Evolutionary conservation across 257 asterid species (phyloP).

Genomic region (Solanum chmielewskii): DNA sequence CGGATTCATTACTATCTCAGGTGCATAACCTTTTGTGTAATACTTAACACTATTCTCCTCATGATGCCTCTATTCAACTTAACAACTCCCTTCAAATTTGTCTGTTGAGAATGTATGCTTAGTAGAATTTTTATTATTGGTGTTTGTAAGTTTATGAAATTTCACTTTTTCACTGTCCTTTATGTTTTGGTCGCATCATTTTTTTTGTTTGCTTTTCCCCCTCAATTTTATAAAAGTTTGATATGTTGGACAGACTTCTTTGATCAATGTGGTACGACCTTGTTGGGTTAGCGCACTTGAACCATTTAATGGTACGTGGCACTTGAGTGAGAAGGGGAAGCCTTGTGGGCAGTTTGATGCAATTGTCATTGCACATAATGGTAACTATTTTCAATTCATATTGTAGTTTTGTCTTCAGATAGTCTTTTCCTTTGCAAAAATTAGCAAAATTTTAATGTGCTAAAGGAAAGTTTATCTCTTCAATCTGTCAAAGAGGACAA

Average conservation of each 20-base stretch:
- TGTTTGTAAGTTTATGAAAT: background rate
- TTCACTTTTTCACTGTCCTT: background rate
- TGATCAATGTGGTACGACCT: conserved; percentile 73
- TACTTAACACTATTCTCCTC: background rate
- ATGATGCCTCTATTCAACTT: background rate
- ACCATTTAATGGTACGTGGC: conserved; percentile 81
- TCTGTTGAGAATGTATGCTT: background rate
- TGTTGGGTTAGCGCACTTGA: conserved; percentile 88
- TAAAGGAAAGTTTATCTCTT: background rate
- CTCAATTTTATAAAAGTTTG: background rate
- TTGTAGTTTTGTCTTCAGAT: conserved; percentile 1
- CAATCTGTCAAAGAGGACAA: background rate
- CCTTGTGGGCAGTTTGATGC: conserved; percentile 82
- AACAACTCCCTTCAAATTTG: background rate
- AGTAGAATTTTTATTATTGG: background rate
- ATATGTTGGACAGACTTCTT: conserved; percentile 38
- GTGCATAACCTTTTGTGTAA: conserved; percentile 19
- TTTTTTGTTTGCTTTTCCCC: background rate
- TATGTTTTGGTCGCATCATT: background rate
- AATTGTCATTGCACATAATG: conserved; percentile 90
- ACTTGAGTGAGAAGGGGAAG: conserved; percentile 80
- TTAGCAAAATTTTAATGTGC: background rate
- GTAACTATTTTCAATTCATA: conserved; percentile 18
- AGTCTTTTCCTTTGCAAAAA: background rate
- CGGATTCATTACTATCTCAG: conserved; percentile 74